These are phyloP conservation scores for Blepharisma stoltei DNA, from an alignment of 73 alveolate species.

Conservation along the genomic window DNA sequence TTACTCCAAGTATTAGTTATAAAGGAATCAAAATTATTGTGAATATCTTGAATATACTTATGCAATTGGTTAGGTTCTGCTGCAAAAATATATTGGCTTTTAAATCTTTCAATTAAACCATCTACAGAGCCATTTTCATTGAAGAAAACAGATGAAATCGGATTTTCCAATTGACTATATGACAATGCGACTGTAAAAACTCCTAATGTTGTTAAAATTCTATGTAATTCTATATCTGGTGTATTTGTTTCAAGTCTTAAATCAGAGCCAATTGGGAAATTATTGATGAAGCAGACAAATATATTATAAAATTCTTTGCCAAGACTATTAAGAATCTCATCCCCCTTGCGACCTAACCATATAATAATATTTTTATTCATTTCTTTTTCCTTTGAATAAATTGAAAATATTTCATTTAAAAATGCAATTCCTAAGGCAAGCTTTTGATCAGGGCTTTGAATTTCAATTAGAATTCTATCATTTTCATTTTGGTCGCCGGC, in stretches of 20 bases:
- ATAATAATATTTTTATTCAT: too few relatives aligned
- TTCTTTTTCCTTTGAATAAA: too few relatives aligned
- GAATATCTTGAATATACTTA: not conserved
- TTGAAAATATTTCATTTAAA: too few relatives aligned
- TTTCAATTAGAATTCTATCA: too few relatives aligned
- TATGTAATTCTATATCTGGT: not conserved
- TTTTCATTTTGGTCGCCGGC: too few relatives aligned
- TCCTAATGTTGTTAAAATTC: not conserved
- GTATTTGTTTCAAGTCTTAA: not conserved
- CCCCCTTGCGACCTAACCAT: not conserved
- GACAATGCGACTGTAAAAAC: not conserved
- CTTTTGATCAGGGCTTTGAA: too few relatives aligned
- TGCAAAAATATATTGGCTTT: not conserved
- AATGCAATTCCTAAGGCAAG: too few relatives aligned
- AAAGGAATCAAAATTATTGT: conserved; percentile 14
- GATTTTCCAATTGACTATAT: not conserved
- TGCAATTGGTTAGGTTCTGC: conserved; percentile 23
- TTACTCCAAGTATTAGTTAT: conserved; percentile 34
- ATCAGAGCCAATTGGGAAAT: not conserved
- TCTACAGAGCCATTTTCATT: not conserved
- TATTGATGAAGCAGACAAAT: not conserved
- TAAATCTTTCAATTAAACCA: not conserved
- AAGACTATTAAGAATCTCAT: not conserved
- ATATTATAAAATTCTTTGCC: not conserved
- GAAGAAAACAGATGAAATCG: not conserved